Base-by-base conservation (phyloP, 2,329 filamentous ascomycete species). In the Magnaporthiopsis rhizophila region DNA sequence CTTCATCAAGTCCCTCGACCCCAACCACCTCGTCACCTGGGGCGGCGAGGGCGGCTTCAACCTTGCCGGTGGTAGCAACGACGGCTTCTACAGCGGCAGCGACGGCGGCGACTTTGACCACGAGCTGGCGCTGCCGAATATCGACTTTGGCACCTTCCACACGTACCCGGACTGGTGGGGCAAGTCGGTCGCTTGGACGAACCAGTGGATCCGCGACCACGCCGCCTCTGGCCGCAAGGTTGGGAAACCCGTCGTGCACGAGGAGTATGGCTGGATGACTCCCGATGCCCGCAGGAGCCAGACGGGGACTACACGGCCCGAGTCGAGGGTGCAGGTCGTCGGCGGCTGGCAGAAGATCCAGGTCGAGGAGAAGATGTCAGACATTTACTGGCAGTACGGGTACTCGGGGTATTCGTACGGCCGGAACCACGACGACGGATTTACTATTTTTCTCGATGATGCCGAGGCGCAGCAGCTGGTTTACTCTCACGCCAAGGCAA, bases 211-310 rank as follows among this genome's bases (percentile, higher is more conserved):
- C 65, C 61, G 58, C 24, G 65, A 67, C 60, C 66, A 67, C 53
- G 66, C 65, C 36, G 63, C 65, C 5, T 61, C 64, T 9, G 65
- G 64, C 15, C 18, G 57, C 24, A 58, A 56, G 32, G 65, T 82
- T 21, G 89, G 89, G 65, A 88, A 92, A 79, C 26, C 87, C 86
- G 72, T 85, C 89, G 61, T 89, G 83, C 30, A 91, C 84, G 18
- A 92, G 79, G 71, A 91, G 72, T 93, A 94, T 18, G 93, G 75
- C 77, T 93, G 93, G 80, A 93, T 93, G 57, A 63, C 62, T 34
- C 21, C 58, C 64, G n/a, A n/a, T 24, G 36, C 34, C 3, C 34
- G 62, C n/a, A 57, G 11, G 56, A 36, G 26, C 32, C 36, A 59
- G 56, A 58, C 58, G 36, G 62, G 62, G 11, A 57, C 56, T n/a